These are phyloP conservation scores for Eremomyces bilateralis DNA, from an alignment of 495 filamentous ascomycete species.

Conservation along the genomic window DNA sequence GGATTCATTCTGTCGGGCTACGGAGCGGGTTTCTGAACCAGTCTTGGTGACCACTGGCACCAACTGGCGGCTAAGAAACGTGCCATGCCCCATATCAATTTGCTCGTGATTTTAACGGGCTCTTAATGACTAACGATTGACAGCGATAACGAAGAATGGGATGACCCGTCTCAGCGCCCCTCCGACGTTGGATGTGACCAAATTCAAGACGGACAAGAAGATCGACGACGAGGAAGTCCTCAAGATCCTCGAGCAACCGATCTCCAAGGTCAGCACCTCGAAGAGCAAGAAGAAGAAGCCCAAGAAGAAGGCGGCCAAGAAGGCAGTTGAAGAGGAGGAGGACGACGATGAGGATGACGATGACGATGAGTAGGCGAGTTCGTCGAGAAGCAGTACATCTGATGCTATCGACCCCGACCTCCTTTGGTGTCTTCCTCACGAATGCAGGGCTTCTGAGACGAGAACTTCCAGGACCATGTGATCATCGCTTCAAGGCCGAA, in stretches of 20 bases:
- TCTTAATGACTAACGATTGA: not conserved
- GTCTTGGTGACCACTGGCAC: too few species aligned
- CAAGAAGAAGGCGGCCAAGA: conserved; percentile 52
- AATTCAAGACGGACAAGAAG: conserved; percentile 89
- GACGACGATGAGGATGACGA: conserved; percentile 30
- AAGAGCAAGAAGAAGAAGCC: conserved; percentile 78
- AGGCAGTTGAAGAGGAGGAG: conserved; percentile 30
- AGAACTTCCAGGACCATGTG: too few species aligned
- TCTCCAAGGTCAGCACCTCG: conserved; percentile 49
- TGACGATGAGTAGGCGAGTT: conserved; percentile 5
- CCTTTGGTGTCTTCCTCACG: too few species aligned
- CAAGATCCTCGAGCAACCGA: conserved; percentile 72
- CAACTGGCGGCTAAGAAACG: too few species aligned
- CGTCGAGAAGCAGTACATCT: not conserved
- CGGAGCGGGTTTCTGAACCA: too few species aligned
- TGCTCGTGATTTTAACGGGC: too few species aligned
- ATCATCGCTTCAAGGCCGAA: too few species aligned
- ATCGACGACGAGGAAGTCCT: conserved; percentile 88
- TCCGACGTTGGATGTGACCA: conserved; percentile 44
- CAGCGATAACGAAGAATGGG: conserved; percentile 96
- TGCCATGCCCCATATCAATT: too few species aligned
- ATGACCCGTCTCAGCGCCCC: conserved; percentile 64
- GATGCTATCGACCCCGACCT: too few species aligned
- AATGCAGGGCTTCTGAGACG: too few species aligned
- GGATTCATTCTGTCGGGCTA: too few species aligned